Base-by-base conservation (phyloP, 2,329 filamentous ascomycete species). In the Sporothrix mexicana region DNA sequence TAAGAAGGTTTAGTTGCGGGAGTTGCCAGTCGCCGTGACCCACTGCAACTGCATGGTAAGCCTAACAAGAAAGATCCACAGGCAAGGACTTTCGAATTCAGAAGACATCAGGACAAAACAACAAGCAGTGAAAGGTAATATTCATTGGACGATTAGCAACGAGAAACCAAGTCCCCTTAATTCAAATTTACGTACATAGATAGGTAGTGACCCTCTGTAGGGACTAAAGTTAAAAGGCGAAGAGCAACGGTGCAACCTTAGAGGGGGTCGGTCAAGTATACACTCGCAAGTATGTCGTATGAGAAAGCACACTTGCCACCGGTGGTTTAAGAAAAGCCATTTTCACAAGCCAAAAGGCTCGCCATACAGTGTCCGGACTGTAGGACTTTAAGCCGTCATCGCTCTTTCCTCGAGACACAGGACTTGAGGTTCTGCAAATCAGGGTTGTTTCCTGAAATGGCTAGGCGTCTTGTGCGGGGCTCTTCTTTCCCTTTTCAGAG, bases 1-100 rank as follows among this genome's bases (percentile, higher is more conserved):
- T 1, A 7, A 49, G 62, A 25, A n/a, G 62, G 62, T 43, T 30
- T 66, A 49, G 62, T 30, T 49, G 13, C 43, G 62, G 62, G 62
- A 66, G 20, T 12, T 66, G 62, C 62, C 67, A 55, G 66, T 47
- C n/a, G 62, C 10, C 59, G 47, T n/a, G 66, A 53, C 17, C 64
- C 66, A 64, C 59, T 43, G 36, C n/a, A 13, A 13, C 17, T 45
- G 25, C 36, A 45, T 20, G 36, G 59, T 43, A 17, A 30, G 59
- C 36, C 36, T 43, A 20, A 20, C 59, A 13, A 59, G 17, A 62
- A 20, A 43, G 36, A 17, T 43, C 36, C 59, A 61, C 36, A 30
- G 6, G 51, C n/a, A 20, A 20, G 17, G 51, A 8, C 6, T 20
- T 47, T 47, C 20, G 20, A 25, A 55, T 25, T 36, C 30, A 36